phyloP scores from a whole-genome alignment of 495 filamentous ascomycete genomes.

The Tuber aestivum region DNA sequence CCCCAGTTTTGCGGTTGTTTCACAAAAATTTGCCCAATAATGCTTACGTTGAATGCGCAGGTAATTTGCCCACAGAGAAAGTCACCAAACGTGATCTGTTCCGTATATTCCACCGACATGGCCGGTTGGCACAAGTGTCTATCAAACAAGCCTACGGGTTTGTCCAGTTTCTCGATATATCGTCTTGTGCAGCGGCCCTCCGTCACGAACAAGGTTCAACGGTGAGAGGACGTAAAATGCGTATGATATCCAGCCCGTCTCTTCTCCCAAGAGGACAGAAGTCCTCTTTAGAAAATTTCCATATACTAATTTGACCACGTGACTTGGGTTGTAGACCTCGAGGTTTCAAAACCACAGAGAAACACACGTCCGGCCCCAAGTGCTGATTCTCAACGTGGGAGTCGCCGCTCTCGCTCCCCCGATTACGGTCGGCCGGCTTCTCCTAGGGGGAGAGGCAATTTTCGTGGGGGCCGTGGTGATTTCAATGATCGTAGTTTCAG shows the following conservation, averaged over 20 bases:
- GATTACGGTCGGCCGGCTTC: constrained; percentile 55
- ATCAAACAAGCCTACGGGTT: constrained; percentile 97
- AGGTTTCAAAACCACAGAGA: constrained; percentile 84
- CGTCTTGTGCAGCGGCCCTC: constrained; percentile 66
- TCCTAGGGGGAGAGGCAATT: constrained; percentile 43
- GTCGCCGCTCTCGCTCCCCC: constrained; percentile 62
- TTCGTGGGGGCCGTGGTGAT: constrained; percentile 32
- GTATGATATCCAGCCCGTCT: constrained; percentile 52
- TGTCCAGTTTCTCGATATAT: constrained; percentile 78
- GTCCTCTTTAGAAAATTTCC: constrained; percentile 14
- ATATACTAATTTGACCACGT: constrained; percentile 13
- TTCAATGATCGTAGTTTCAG: constrained; percentile 33
- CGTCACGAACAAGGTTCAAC: constrained; percentile 68
- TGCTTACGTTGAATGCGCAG: constrained; percentile 49
- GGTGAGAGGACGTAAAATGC: constrained; percentile 79
- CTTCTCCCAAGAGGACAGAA: neutral
- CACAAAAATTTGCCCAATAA: constrained; percentile 27
- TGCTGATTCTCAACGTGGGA: constrained; percentile 43
- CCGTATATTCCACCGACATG: constrained; percentile 77
- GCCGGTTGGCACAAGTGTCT: constrained; percentile 85
- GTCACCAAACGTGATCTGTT: constrained; percentile 93
- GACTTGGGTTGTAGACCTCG: constrained; percentile 61
- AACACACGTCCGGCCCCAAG: constrained; percentile 56
- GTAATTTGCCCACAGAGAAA: constrained; percentile 86
- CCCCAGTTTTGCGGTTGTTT: constrained; percentile 20